Base-by-base conservation (phyloP, 495 filamentous ascomycete genomes). In the Mytilinidion resinicola region DNA sequence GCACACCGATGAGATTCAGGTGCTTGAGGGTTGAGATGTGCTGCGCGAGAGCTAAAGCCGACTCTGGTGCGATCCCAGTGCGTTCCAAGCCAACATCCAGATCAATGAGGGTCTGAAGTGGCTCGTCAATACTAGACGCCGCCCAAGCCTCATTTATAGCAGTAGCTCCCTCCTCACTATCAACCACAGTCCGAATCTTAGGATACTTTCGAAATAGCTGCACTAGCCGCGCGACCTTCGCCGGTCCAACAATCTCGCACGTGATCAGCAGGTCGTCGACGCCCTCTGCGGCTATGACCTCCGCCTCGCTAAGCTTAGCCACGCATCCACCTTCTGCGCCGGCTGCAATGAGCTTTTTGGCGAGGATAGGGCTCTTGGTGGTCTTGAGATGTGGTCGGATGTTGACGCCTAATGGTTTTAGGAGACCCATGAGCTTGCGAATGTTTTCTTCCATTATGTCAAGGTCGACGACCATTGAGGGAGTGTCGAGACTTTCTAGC, bases 301-400 rank as follows among this genome's bases (percentile, higher is more conserved):
- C 69, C 11, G 69, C 70, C 53, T 72, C 70, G 63, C 64, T 67
- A 34, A 72, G 57, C 51, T 72, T 72, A 35, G 70, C 70, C 9
- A 70, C 68, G 57, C 70, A 72, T 8, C 66, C 68, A 36, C 70
- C 70, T 56, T 66, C 67, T 51, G 61, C 61, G 17, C 70, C 70
- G 1, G 68, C 68, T 0, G 33, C 56, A 36, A 56, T 44, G 19
- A 72, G 57, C 47, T 61, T 64, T 3, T 42, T 35, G 39, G 70
- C 70, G 12, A 72, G 61, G 41, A 58, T 53, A 21, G 62, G 51
- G 63, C 61, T 65, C 49, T 72, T 72, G 35, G 66, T 72, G 11
- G 70, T 72, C 55, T 72, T 72, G 33, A 70, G 61, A 46, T 72
- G 70, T 0, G 70, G 70, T 1, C 70, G 62, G 49, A 72, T 67